Percentiles rank a stretch among this genome's conserved stretches.
Evolutionary conservation across 176 grass and related monocot genomes (phyloP).

Genomic region (Oryza coarctata): DNA sequence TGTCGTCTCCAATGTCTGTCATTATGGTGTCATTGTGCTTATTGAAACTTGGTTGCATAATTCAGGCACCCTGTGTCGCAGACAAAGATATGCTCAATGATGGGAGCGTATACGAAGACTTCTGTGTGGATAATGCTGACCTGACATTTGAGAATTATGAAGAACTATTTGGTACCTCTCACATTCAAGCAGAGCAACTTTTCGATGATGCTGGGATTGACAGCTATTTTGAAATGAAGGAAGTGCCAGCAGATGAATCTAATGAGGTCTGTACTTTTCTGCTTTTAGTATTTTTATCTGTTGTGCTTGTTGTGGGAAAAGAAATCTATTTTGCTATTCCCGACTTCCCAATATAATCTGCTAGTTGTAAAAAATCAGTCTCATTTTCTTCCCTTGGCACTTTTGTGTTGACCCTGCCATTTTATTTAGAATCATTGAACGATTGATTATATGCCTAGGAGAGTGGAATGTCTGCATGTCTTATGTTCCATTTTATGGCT

Average conservation of each 20-base stretch:
- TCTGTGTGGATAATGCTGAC: slow-evolving; percentile 64
- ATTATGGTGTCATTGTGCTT: slow-evolving; percentile 29
- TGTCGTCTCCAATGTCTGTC: neutral
- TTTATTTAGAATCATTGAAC: neutral
- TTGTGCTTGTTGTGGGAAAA: slow-evolving; percentile 18
- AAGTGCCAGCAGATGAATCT: slow-evolving; percentile 52
- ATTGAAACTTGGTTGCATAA: slow-evolving; percentile 15
- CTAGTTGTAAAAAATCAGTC: neutral
- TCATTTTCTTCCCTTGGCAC: neutral
- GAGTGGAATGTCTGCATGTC: neutral
- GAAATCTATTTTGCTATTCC: neutral
- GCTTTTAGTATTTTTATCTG: neutral
- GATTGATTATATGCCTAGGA: neutral
- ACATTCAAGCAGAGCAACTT: slow-evolving; percentile 62
- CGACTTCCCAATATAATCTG: neutral
- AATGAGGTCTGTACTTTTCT: slow-evolving; percentile 37
- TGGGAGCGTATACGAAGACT: slow-evolving; percentile 70
- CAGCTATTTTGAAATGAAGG: slow-evolving; percentile 71
- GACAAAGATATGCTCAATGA: slow-evolving; percentile 62
- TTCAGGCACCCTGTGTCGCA: slow-evolving; percentile 39
- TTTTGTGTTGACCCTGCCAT: neutral
- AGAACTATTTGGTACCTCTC: slow-evolving; percentile 80
- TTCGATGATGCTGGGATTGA: slow-evolving; percentile 95
- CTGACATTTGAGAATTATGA: slow-evolving; percentile 92
- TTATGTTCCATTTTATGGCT: slow-evolving; percentile 7